Percentiles rank a stretch among this genome's conserved stretches.
Evolutionary conservation across 2,329 filamentous ascomycete species (phyloP).

Genomic region (Cercospora sesami): DNA sequence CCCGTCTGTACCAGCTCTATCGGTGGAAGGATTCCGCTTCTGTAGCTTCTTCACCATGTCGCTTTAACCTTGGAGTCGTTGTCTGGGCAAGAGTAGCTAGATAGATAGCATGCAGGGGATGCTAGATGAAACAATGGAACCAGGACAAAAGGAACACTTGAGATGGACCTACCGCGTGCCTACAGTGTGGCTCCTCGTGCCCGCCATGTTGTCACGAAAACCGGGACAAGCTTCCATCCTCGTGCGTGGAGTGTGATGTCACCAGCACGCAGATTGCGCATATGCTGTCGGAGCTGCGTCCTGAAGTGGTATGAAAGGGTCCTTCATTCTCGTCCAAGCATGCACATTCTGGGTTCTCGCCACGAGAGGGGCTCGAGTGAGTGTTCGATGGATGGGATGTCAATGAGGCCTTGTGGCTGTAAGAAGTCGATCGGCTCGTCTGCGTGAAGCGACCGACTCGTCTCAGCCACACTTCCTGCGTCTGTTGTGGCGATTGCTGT

Average conservation of each 20-base stretch:
- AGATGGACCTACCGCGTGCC: constrained; percentile 1
- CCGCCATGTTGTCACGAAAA: constrained; percentile 16
- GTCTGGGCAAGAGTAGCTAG: not conserved
- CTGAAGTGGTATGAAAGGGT: not conserved
- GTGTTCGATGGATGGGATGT: not conserved
- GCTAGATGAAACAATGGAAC: constrained; percentile 6
- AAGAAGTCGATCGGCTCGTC: not conserved
- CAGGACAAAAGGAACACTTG: not conserved
- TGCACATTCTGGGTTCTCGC: not conserved
- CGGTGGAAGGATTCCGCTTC: constrained; percentile 13
- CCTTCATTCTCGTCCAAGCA: not conserved
- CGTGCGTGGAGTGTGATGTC: constrained; percentile 13
- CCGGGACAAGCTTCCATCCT: constrained; percentile 16
- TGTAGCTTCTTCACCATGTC: constrained; percentile 15
- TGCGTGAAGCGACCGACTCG: not conserved
- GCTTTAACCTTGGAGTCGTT: not conserved
- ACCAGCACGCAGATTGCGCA: constrained; percentile 12
- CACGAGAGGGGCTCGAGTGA: not conserved
- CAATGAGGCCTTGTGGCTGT: not conserved
- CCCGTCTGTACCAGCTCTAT: constrained; percentile 9
- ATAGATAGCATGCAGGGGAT: constrained; percentile 7
- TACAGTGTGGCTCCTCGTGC: constrained; percentile 7
- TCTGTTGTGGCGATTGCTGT: not conserved
- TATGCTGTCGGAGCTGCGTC: constrained; percentile 4
- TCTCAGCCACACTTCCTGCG: not conserved